Conservation (phyloP, 768 basidiomycete species). For the Basidioascus undulatus region DNA sequence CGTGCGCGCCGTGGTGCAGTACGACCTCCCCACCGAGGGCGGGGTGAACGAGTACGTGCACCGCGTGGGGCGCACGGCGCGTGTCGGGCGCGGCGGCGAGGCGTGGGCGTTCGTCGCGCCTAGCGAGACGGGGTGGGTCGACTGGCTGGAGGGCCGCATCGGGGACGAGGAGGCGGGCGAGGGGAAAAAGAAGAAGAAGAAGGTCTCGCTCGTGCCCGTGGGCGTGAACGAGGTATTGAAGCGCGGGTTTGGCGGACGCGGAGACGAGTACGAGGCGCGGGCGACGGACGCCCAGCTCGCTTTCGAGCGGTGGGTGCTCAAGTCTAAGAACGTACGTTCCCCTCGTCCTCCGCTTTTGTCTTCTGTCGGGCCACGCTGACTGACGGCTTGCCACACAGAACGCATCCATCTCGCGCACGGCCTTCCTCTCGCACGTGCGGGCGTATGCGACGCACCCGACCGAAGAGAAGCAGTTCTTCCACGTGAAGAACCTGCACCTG, state of each 20-base stretch:
- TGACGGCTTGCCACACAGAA: constrained; percentile 31
- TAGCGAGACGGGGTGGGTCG: constrained; percentile 67
- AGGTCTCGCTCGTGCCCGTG: no score
- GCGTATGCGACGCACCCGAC: constrained; percentile 94
- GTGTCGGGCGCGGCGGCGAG: constrained; percentile 84
- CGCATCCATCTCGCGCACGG: constrained; percentile 47
- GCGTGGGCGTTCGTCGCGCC: constrained; percentile 83
- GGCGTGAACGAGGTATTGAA: constrained; percentile 45
- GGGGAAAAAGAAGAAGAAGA: constrained; percentile 9
- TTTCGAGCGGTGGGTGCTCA: constrained; percentile 81
- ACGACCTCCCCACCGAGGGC: constrained; percentile 90
- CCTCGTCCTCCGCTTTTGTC: neutral
- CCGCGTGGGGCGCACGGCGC: constrained; percentile 86
- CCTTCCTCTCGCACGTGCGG: constrained; percentile 75
- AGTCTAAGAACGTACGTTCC: constrained; percentile 35
- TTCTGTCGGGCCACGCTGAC: neutral
- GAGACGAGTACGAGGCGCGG: constrained; percentile 51
- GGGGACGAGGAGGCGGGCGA: constrained; percentile 18
- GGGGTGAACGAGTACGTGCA: constrained; percentile 92
- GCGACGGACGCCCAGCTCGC: constrained; percentile 90
- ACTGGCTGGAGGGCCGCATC: constrained; percentile 73
- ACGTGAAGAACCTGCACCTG: constrained; percentile 75
- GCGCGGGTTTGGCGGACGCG: constrained; percentile 66
- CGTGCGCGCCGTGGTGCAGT: constrained; percentile 85
- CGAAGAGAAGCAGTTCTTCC: constrained; percentile 88